A percentile compares a stretch with the other conserved stretches of the same genome.
phyloP scores from a whole-genome alignment of 1,284 basidiomycete genomes.

The Xanthoconium separans region DNA sequence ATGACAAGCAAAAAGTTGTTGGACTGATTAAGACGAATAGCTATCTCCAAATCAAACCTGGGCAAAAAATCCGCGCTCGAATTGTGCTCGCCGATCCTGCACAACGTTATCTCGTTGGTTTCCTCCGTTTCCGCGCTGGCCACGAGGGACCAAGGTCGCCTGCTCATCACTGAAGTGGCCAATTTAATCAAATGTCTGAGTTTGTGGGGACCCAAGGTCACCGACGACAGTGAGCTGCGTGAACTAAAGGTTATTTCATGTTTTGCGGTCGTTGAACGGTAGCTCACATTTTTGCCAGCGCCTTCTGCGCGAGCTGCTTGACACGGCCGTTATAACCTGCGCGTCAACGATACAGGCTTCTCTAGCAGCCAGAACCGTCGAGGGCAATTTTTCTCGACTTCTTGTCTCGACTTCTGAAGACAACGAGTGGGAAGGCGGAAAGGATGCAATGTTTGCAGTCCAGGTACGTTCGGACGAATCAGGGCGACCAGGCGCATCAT shows the following conservation, averaged over 20 bases:
- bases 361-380: conserved; percentile 49
- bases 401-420: conserved; percentile 33
- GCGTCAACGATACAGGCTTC: conserved; percentile 40
- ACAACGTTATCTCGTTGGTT: conserved; percentile 39
- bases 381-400: conserved; percentile 45
- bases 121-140: conserved; percentile 26
- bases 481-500: conserved; percentile 19
- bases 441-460: conserved; percentile 35
- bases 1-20: background rate
- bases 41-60: conserved; percentile 48
- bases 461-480: conserved; percentile 36
- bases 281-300: conserved; percentile 30
- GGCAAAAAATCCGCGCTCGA: conserved; percentile 46
- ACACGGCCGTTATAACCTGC: conserved; percentile 39
- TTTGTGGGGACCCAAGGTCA: conserved; percentile 33
- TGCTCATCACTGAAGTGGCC: conserved; percentile 37
- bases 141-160: conserved; percentile 36
- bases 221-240: conserved; percentile 19
- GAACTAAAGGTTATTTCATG: conserved; percentile 28
- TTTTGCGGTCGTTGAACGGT: background rate
- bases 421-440: conserved; percentile 40
- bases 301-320: conserved; percentile 42
- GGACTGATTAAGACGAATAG: conserved; percentile 30
- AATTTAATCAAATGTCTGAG: conserved; percentile 30
- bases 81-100: conserved; percentile 43